Evolutionary conservation across 129 eudicot species (phyloP), one percentile per base, ranked within the genome.

Genomic region (Heracleum sosnowskyi): DNA sequence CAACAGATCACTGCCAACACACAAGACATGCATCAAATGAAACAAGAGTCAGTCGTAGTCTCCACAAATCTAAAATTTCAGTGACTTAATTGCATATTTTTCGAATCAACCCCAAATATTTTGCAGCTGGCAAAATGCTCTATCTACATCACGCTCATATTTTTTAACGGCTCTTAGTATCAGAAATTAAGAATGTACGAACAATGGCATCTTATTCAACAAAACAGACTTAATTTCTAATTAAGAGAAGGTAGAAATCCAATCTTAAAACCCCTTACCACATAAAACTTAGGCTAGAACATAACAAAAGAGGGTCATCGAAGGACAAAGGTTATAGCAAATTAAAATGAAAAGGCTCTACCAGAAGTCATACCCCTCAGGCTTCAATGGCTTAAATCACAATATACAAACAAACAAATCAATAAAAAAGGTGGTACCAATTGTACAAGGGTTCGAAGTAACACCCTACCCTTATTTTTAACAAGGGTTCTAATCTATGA

Each of bases 1-100:
- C 45, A 57, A 80, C n/a, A 66, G 40, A 34, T 73, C 53, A 57
- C 57, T 55, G 74, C 82, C 77, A 66, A 64, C 11, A 76, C 78
- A 68, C 77, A 64, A 5, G 71, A 78, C 31, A 78, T 42, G 74
- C 24, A 78, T 77, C 40, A 35, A 77, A 24, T 11, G 1, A 13
- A n/a, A 28, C 5, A 74, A 15, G 77, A 74, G 60, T 74, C 42
- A 44, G 15, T 12, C 24, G 8, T 4, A 8, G 26, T 44, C n/a
- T 24, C 77, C 28, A 26, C 5, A 22, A 7, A 36, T 33, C 11
- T 2, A 69, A 4, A 16, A 20, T 36, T 36, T 34, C 39, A 33
- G 40, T 18, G 28, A 35, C n/a, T 18, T 34, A 69, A 20, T 7
- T 10, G 68, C 33, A 26, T 26, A 60, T n/a, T 10, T 31, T 60